Base-by-base conservation (phyloP, 139 green algal genomes). In the Chlorella vulgaris region DNA sequence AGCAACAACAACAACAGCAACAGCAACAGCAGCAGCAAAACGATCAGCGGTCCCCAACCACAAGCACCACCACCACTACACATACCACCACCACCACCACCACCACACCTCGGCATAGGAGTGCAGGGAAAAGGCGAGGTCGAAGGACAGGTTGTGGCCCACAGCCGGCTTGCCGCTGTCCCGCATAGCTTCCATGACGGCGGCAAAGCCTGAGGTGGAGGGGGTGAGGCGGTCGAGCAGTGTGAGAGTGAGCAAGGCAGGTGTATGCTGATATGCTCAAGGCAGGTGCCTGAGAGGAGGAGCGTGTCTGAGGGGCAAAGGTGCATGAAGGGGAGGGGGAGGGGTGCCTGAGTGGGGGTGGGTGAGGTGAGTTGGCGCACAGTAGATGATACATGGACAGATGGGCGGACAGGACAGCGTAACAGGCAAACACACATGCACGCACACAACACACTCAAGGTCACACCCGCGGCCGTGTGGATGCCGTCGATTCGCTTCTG, bases 91-190 rank as follows among this genome's bases (percentile, higher is more conserved):
- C n/a, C n/a, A n/a, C n/a, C n/a, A n/a, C n/a, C n/a, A n/a, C n/a
- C n/a, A n/a, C n/a, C 69, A 24, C 28, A 82, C 67, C 55, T 78
- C 68, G 1, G 82, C 85, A 78, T 93, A 96, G 1, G 77, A 78
- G 13, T 86, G 51, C 35, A 95, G 84, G n/a, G 40, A 75, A 77
- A 88, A 96, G 5, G 89, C 83, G 8, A 96, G 80, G 83, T 96
- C 92, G 42, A 91, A 89, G 19, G 67, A 24, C 31, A 88, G 35
- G 82, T 96, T 96, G 86, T 96, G 92, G 0, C 85, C 92, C 0
- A 94, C 88, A 0, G 85, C 88, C 7, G 89, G 87, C 71, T 89
- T 89, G 53, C 76, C 68, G 65, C 81, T 61, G 35, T 88, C 86
- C 15, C 89, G 82, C 50, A 96, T 87, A 13, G 81, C 74, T 55